Percentiles rank a stretch among this genome's conserved stretches.
Conservation (phyloP, 805 yeast species). For the Saccharomyces mikatae region DNA sequence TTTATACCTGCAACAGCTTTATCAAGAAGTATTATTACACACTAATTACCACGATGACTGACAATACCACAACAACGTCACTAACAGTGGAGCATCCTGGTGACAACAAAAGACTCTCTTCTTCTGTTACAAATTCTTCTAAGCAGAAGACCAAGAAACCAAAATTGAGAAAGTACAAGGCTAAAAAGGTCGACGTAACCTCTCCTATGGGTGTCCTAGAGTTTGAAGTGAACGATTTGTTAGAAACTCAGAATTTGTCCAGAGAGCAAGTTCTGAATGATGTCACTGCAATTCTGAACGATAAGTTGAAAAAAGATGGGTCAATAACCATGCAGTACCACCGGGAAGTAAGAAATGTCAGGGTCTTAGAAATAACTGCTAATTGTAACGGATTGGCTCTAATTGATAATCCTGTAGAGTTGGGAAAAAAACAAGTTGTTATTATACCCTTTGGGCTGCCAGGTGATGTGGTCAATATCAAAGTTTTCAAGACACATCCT, state of each 20-base stretch:
- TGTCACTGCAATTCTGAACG: conserved; percentile 56
- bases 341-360: conserved; percentile 49
- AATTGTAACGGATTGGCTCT: conserved; percentile 85
- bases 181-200: conserved; percentile 62
- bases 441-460: conserved; percentile 83
- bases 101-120: not conserved
- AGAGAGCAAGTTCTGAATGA: conserved; percentile 52
- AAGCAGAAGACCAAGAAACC: conserved; percentile 25
- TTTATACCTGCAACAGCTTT: not conserved
- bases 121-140: not conserved
- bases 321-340: conserved; percentile 42
- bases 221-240: conserved; percentile 58
- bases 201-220: conserved; percentile 75
- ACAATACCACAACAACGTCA: not conserved
- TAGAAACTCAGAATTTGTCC: conserved; percentile 36
- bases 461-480: conserved; percentile 67
- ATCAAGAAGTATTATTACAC: not conserved
- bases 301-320: conserved; percentile 32
- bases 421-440: conserved; percentile 47
- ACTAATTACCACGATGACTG: not conserved
- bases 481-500: conserved; percentile 72
- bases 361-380: conserved; percentile 53
- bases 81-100: not conserved
- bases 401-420: conserved; percentile 49
- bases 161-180: conserved; percentile 46